Conservation (phyloP, 257 asterid genomes). For the Knoxia roxburghii region DNA sequence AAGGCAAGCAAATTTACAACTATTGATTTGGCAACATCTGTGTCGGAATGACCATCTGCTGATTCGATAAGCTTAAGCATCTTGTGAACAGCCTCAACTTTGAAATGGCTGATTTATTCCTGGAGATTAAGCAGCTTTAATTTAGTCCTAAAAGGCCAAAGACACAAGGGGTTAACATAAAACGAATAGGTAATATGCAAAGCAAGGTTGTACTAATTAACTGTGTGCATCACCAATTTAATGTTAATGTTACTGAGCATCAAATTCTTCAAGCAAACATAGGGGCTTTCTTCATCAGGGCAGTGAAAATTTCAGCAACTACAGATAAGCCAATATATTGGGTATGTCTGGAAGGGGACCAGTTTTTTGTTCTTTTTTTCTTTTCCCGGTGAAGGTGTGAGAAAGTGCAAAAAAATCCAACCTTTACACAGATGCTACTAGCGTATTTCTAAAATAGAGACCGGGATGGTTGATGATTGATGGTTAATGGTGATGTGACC, state of each 20-base stretch:
- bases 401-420: no score
- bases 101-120: constrained; percentile 82
- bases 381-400: background rate
- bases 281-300: no score
- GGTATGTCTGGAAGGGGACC: background rate
- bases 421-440: background rate
- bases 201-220: no score
- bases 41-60: constrained; percentile 23
- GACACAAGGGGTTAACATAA: no score
- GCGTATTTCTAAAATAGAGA: background rate
- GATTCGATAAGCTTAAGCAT: constrained; percentile 57
- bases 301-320: background rate
- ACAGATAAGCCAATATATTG: background rate
- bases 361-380: background rate
- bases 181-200: no score
- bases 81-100: constrained; percentile 79
- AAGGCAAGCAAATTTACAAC: constrained; percentile 80
- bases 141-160: no score
- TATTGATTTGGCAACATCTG: constrained; percentile 48
- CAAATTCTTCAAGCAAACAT: background rate
- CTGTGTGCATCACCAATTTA: no score
- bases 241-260: background rate
- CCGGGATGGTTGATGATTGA: no score
- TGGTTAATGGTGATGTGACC: no score
- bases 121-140: constrained; percentile 23